These are phyloP conservation scores for Rutstroemia sp. DNA, from an alignment of 2,329 filamentous ascomycete genomes.

Conservation along the genomic window DNA sequence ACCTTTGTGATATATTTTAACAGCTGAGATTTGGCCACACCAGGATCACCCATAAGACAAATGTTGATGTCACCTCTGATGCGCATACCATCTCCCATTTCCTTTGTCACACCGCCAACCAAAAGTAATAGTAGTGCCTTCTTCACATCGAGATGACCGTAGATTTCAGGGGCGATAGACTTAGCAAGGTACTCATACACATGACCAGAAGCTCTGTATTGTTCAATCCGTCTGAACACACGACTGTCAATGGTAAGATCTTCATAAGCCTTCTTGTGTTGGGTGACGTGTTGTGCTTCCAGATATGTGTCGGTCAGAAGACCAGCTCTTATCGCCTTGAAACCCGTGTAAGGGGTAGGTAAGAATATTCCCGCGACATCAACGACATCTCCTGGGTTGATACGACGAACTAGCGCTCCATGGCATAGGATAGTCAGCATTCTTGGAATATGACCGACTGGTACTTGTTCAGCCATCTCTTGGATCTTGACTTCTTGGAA, in stretches of 20 bases:
- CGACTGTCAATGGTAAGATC: conserved; percentile 78
- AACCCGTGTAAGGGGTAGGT: conserved; percentile 96
- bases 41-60: conserved; percentile 97
- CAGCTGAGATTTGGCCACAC: conserved; percentile 97
- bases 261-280: conserved; percentile 98
- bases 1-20: conserved; percentile 99
- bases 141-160: conserved; percentile 93
- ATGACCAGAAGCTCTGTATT: conserved; percentile 77
- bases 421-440: conserved; percentile 86
- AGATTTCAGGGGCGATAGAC: conserved; percentile 97
- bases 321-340: conserved; percentile 92
- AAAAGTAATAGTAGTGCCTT: conserved; percentile 93
- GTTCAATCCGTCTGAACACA: conserved; percentile 76
- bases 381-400: conserved; percentile 90
- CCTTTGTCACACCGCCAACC: conserved; percentile 92
- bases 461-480: conserved; percentile 98
- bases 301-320: conserved; percentile 96
- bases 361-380: conserved; percentile 94
- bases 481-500: conserved; percentile 99
- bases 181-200: conserved; percentile 94
- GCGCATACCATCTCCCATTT: conserved; percentile 96
- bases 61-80: conserved; percentile 99
- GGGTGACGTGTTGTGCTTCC: conserved; percentile 85
- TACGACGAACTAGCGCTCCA: conserved; percentile 73
- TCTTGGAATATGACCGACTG: conserved; percentile 92